phyloP scores from a whole-genome alignment of 768 basidiomycete species.

The Tylopilus balloui region DNA sequence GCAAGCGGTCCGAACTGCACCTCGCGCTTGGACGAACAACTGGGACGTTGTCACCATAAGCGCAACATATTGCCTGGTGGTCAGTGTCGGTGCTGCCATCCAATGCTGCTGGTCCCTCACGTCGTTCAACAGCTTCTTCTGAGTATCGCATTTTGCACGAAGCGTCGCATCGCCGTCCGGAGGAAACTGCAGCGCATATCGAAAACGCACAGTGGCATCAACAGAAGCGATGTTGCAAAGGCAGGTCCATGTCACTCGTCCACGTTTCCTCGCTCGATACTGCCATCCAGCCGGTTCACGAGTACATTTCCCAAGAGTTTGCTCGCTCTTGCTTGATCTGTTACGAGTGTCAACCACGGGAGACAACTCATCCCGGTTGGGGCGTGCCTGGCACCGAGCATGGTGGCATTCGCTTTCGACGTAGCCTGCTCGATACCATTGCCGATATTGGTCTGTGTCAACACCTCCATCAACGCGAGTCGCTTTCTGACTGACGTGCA shows the following conservation, averaged over 20 bases:
- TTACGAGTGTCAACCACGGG: slow-evolving; percentile 66
- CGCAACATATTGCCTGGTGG: slow-evolving; percentile 66
- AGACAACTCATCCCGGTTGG: slow-evolving; percentile 68
- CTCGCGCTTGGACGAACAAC: slow-evolving; percentile 54
- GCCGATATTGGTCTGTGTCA: slow-evolving; percentile 54
- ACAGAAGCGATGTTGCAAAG: slow-evolving; percentile 55
- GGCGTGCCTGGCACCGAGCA: slow-evolving; percentile 64
- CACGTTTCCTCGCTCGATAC: not conserved
- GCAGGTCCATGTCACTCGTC: slow-evolving; percentile 31
- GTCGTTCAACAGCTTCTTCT: slow-evolving; percentile 42
- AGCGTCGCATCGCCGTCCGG: slow-evolving; percentile 64
- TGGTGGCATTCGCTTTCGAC: slow-evolving; percentile 60
- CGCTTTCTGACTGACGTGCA: slow-evolving; percentile 26
- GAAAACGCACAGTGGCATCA: slow-evolving; percentile 51
- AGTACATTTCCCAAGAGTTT: slow-evolving; percentile 70
- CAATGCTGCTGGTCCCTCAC: not conserved
- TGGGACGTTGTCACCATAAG: slow-evolving; percentile 66
- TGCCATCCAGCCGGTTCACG: slow-evolving; percentile 51
- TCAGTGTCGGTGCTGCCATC: slow-evolving; percentile 35
- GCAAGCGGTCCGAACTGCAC: slow-evolving; percentile 67
- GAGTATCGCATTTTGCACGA: slow-evolving; percentile 60
- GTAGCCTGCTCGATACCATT: slow-evolving; percentile 67
- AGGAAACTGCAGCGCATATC: slow-evolving; percentile 64
- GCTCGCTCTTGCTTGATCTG: slow-evolving; percentile 68
- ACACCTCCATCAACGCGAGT: not conserved